Conservation (phyloP, 169 alveolate species). For the Plasmodium inui region DNA sequence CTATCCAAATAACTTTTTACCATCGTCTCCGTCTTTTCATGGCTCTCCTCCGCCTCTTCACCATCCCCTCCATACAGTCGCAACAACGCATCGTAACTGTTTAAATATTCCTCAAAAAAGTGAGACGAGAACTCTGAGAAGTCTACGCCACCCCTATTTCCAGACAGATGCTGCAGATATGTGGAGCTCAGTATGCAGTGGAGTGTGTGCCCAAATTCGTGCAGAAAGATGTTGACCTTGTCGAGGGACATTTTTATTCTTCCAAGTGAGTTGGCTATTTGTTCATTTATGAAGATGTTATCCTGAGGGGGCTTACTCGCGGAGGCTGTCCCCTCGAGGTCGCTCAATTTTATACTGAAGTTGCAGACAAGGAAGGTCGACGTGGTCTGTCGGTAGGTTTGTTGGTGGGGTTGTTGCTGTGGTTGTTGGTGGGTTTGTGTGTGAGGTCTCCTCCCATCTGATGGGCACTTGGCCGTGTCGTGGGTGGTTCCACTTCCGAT, state of each 20-base stretch:
- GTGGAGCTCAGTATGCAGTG: conserved; percentile 84
- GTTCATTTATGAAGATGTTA: background rate
- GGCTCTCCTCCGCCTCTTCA: background rate
- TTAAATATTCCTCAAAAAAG: conserved; percentile 80
- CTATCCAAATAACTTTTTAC: conserved; percentile 13
- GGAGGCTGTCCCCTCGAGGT: background rate
- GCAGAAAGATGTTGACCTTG: conserved; percentile 79
- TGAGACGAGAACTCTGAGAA: conserved; percentile 87
- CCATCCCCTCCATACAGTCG: conserved; percentile 5
- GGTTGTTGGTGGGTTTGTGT: too few species aligned
- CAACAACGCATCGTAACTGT: conserved; percentile 35
- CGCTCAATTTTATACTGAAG: conserved; percentile 49
- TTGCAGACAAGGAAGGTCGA: conserved; percentile 82
- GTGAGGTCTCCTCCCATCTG: background rate
- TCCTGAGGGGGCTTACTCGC: background rate
- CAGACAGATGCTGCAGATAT: conserved; percentile 84
- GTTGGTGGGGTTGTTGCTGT: conserved; percentile 70
- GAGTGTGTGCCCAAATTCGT: conserved; percentile 86
- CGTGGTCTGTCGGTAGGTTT: conserved; percentile 77
- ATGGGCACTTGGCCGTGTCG: background rate
- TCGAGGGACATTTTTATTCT: conserved; percentile 72
- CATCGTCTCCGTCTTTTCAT: background rate
- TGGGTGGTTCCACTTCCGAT: background rate
- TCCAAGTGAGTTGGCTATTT: conserved; percentile 8
- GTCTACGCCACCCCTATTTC: conserved; percentile 86